Evolutionary conservation across 768 basidiomycete genomes (phyloP).

Genomic region (Hericium erinaceus): DNA sequence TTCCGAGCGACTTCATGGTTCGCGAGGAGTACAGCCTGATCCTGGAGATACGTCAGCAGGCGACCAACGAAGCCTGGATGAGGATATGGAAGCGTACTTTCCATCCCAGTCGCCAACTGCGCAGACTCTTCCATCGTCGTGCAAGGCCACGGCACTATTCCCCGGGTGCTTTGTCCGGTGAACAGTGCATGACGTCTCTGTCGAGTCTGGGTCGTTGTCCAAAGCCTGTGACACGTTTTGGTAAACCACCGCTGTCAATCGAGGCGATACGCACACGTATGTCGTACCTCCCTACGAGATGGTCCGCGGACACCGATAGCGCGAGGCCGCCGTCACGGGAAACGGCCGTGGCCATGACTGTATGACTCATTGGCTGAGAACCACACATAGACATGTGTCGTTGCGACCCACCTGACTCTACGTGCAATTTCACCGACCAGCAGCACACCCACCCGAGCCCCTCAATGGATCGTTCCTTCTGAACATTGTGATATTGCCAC

Average conservation of each 20-base stretch:
- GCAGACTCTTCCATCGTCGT: slow-evolving; percentile 67
- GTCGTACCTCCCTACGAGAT: slow-evolving; percentile 60
- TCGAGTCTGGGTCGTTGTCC: slow-evolving; percentile 5
- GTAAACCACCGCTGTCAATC: too few relatives aligned
- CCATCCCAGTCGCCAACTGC: slow-evolving; percentile 96
- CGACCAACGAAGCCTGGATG: background rate
- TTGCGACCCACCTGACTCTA: slow-evolving; percentile 54
- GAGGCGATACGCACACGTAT: slow-evolving; percentile 31
- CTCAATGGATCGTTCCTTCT: slow-evolving; percentile 46
- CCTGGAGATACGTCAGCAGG: slow-evolving; percentile 28
- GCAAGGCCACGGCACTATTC: slow-evolving; percentile 68
- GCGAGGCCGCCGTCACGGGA: slow-evolving; percentile 50
- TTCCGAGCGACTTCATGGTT: slow-evolving; percentile 75
- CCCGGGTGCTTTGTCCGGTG: slow-evolving; percentile 71
- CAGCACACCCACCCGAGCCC: slow-evolving; percentile 65
- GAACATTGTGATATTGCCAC: slow-evolving; percentile 37
- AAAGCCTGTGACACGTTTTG: background rate
- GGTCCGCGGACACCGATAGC: slow-evolving; percentile 80
- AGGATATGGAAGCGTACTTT: slow-evolving; percentile 39
- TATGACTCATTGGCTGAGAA: background rate
- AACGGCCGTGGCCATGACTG: slow-evolving; percentile 85
- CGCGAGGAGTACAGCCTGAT: slow-evolving; percentile 78
- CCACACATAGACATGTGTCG: background rate
- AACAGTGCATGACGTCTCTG: slow-evolving; percentile 21
- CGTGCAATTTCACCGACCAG: slow-evolving; percentile 61